A percentile compares a stretch with the other conserved stretches of the same genome.
These are phyloP conservation scores for Podila minutissima DNA, from an alignment of 192 early-diverging fungal species.

Conservation along the genomic window DNA sequence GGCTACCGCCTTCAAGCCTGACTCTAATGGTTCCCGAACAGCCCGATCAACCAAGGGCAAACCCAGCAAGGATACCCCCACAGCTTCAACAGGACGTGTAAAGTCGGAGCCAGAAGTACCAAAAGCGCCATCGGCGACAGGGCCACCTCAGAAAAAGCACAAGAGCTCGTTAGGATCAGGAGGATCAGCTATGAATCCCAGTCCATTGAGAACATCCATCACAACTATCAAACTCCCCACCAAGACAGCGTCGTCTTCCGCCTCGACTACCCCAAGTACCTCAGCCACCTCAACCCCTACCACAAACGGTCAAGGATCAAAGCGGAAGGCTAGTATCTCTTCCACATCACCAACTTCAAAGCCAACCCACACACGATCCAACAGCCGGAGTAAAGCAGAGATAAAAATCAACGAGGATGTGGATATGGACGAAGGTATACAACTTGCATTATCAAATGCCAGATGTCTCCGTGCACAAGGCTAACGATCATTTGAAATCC, in stretches of 20 bases:
- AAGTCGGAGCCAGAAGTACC: background rate
- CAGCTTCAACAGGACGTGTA: background rate
- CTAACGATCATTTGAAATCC: background rate
- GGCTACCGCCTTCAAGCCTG: background rate
- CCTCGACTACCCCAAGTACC: background rate
- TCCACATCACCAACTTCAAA: background rate
- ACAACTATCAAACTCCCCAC: background rate
- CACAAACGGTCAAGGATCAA: background rate
- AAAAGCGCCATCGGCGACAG: background rate
- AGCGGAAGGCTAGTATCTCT: background rate
- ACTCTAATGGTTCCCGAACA: background rate
- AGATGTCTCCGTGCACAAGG: background rate
- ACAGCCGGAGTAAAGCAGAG: background rate
- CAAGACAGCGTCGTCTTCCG: background rate
- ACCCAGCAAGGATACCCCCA: background rate
- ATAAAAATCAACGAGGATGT: background rate
- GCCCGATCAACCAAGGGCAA: background rate
- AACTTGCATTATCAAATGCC: background rate
- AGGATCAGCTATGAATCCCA: slow-evolving; percentile 4
- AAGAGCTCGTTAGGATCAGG: slow-evolving; percentile 1
- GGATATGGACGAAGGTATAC: background rate
- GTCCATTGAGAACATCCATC: slow-evolving; percentile 13
- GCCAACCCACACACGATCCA: background rate
- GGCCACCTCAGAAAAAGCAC: slow-evolving; percentile 2
- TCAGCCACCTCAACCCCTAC: background rate